Evolutionary conservation across 1,284 basidiomycete genomes (phyloP), one percentile per base, ranked within the genome.

Genomic region (Cryptococcus jaspeensis): DNA sequence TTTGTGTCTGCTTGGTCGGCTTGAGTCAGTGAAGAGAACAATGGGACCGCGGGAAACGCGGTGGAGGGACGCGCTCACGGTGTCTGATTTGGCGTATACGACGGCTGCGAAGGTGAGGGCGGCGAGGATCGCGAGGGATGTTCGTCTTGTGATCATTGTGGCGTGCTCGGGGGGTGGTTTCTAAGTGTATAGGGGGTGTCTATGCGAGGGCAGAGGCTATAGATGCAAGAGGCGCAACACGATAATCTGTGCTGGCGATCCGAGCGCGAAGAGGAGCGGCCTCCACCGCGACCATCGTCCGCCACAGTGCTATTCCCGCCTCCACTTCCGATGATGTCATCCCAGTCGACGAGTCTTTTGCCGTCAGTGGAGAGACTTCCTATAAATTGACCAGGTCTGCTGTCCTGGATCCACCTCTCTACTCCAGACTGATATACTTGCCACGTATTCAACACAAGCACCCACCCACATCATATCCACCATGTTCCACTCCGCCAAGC

Each of bases 401-500:
- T n/a, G n/a, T n/a, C n/a, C n/a, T n/a, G n/a, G n/a, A n/a, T n/a
- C n/a, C n/a, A n/a, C n/a, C n/a, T n/a, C n/a, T n/a, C n/a, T n/a
- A n/a, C n/a, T n/a, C n/a, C n/a, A n/a, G n/a, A 48, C 59, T 53
- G 45, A 41, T 15, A 23, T 36, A 42, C 36, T 39, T 37, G 37
- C 13, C 32, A 35, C 53, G 28, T 42, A 47, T 41, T 16, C 49
- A 42, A n/a, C 50, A 37, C n/a, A 22, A 37, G 5, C 51, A 22
- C 53, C 39, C 23, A 49, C 50, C 42, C 51, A 8, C 56, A 54
- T 20, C 56, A 67, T 73, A 67, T 69, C 13, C 56, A 54, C 35
- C 56, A 67, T 73, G 69, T 69, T 68, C 59, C 53, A 45, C 45
- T 58, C 58, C 18, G 62, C 67, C 49, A 65, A 61, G 60, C 61